Percentiles rank a stretch among this genome's conserved stretches.
These are phyloP conservation scores for Candida tetrigidarum DNA, from an alignment of 1,139 yeast genomes.

Conservation along the genomic window DNA sequence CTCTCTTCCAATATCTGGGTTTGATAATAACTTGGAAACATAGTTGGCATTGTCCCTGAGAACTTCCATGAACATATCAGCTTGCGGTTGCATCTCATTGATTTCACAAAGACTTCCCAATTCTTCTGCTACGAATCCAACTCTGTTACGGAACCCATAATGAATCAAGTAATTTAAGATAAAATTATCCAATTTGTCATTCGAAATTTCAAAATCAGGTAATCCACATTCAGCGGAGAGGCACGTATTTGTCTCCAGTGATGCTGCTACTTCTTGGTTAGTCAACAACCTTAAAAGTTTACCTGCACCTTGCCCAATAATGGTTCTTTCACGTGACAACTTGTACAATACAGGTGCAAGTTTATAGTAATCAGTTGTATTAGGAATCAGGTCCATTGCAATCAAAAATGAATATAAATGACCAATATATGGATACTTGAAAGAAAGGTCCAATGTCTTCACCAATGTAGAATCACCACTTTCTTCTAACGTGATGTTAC, in stretches of 20 bases:
- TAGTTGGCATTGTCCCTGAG: too few species aligned
- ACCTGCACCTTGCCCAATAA: conserved; percentile 17
- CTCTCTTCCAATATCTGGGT: too few species aligned
- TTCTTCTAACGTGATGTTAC: too few species aligned
- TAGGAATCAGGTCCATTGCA: conserved; percentile 5
- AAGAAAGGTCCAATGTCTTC: too few species aligned
- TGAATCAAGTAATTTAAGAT: background rate
- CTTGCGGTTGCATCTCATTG: too few species aligned
- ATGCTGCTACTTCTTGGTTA: conserved; percentile 4
- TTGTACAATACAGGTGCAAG: conserved; percentile 12
- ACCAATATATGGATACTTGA: too few species aligned
- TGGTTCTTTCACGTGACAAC: conserved; percentile 5
- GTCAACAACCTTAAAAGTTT: conserved; percentile 16
- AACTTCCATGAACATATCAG: too few species aligned
- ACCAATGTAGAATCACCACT: too few species aligned
- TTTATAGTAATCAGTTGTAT: conserved; percentile 3
- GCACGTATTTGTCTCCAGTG: background rate
- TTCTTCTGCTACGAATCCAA: too few species aligned
- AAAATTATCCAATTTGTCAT: conserved; percentile 3
- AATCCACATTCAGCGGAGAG: conserved; percentile 5
- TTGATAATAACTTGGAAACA: too few species aligned
- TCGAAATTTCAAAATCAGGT: background rate
- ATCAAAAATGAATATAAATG: conserved; percentile 3
- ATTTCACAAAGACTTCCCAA: too few species aligned
- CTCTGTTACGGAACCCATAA: background rate